These are phyloP conservation scores for Fraxinus sp. DNA, from an alignment of 305 asterid species.

Conservation along the genomic window DNA sequence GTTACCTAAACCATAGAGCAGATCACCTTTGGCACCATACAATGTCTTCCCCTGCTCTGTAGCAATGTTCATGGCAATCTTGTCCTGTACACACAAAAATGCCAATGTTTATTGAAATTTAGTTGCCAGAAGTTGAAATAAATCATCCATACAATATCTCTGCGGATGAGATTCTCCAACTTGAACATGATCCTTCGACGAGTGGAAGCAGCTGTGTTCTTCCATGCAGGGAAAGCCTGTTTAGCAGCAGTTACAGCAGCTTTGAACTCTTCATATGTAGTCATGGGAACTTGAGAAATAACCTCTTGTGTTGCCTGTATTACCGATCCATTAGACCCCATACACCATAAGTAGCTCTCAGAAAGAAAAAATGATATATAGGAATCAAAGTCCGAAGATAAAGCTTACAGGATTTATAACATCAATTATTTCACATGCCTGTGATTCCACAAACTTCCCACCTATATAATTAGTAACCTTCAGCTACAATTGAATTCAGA, in stretches of 20 bases:
- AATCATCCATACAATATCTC: constrained; percentile 33
- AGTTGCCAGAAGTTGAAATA: constrained; percentile 3
- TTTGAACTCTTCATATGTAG: constrained; percentile 43
- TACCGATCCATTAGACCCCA: neutral
- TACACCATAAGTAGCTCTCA: constrained; percentile 3
- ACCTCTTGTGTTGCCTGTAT: constrained; percentile 51
- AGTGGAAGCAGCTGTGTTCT: constrained; percentile 34
- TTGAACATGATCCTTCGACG: constrained; percentile 43
- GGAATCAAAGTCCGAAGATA: neutral
- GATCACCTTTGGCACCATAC: constrained; percentile 39
- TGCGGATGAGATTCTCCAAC: constrained; percentile 37
- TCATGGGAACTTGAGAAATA: constrained; percentile 43
- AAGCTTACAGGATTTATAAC: constrained; percentile 47
- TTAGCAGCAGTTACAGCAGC: constrained; percentile 45
- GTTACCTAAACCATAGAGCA: constrained; percentile 47
- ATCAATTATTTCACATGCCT: constrained; percentile 31
- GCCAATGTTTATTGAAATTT: constrained; percentile 17
- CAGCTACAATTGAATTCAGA: constrained; percentile 19
- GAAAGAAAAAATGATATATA: constrained; percentile 2
- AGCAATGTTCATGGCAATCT: constrained; percentile 40
- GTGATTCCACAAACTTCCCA: constrained; percentile 41
- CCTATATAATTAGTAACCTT: constrained; percentile 44
- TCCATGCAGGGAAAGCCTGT: constrained; percentile 46
- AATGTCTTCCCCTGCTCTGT: constrained; percentile 46
- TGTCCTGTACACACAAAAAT: constrained; percentile 30